Conservation (phyloP, 495 filamentous ascomycete genomes). For the Astrothelium macrocarpum region DNA sequence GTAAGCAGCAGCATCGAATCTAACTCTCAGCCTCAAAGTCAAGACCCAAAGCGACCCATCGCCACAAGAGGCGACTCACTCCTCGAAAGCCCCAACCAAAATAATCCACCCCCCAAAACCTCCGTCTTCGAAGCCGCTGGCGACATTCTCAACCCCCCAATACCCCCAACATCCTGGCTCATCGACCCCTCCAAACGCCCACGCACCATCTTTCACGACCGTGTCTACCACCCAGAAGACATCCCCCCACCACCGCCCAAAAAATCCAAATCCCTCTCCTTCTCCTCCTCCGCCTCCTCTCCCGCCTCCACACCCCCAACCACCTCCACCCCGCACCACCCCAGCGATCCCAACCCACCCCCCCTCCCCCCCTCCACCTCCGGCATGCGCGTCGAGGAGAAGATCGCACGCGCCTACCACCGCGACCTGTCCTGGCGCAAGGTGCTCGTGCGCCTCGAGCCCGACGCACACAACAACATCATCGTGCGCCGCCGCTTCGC, state of each 20-base stretch:
- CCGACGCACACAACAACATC: constrained; percentile 97
- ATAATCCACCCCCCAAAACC: constrained; percentile 66
- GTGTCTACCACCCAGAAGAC: constrained; percentile 85
- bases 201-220: constrained; percentile 92
- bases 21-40: constrained; percentile 12
- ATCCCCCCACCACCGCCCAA: constrained; percentile 70
- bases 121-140: constrained; percentile 91
- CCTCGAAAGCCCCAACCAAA: constrained; percentile 35
- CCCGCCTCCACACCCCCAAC: constrained; percentile 13
- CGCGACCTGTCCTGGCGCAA: constrained; percentile 86
- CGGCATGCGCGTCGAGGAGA: constrained; percentile 85
- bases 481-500: constrained; percentile 91
- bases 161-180: constrained; percentile 71
- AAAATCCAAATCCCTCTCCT: constrained; percentile 36
- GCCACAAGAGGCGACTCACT: constrained; percentile 38
- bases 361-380: constrained; percentile 26
- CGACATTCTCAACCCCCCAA: constrained; percentile 80
- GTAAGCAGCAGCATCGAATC: not conserved
- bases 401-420: constrained; percentile 93
- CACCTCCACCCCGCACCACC: constrained; percentile 21
- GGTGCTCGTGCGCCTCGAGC: constrained; percentile 87
- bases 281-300: constrained; percentile 25
- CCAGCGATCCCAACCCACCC: constrained; percentile 7
- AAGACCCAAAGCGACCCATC: constrained; percentile 23
- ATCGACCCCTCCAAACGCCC: constrained; percentile 73